Evolutionary conservation across 192 early-diverging fungal genomes (phyloP).

Genomic region (Podila epicladia): DNA sequence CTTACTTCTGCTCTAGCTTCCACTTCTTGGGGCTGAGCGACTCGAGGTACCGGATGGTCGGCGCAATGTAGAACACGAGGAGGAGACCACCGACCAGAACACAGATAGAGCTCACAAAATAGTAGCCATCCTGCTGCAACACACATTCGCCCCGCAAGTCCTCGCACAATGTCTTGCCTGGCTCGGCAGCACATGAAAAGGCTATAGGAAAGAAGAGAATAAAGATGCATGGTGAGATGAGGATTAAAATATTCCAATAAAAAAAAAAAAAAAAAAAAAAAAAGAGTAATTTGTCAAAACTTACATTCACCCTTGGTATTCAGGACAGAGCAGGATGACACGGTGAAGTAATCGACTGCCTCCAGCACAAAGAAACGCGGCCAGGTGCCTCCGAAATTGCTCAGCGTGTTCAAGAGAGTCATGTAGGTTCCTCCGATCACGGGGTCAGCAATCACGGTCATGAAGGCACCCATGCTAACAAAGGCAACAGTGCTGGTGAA

Average conservation of each 20-base stretch:
- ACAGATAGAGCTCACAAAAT: constrained; percentile 76
- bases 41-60: constrained; percentile 68
- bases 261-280: constrained; percentile 4
- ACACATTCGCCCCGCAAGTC: constrained; percentile 74
- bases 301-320: constrained; percentile 43
- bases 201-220: constrained; percentile 23
- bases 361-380: constrained; percentile 93
- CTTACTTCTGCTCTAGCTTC: constrained; percentile 35
- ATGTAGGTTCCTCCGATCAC: constrained; percentile 92
- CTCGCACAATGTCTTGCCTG: constrained; percentile 68
- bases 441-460: constrained; percentile 95
- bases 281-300: neutral
- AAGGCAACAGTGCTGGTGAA: constrained; percentile 95
- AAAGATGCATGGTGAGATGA: neutral
- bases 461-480: constrained; percentile 94
- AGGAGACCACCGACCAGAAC: constrained; percentile 73
- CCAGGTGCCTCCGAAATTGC: constrained; percentile 98
- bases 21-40: constrained; percentile 35
- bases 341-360: constrained; percentile 90
- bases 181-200: constrained; percentile 73
- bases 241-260: neutral
- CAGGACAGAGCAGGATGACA: constrained; percentile 70
- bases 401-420: constrained; percentile 92
- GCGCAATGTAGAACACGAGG: constrained; percentile 68
- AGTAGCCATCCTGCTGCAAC: constrained; percentile 87